These are phyloP conservation scores for Russula olivacea DNA, from an alignment of 768 basidiomycete species.

Conservation along the genomic window DNA sequence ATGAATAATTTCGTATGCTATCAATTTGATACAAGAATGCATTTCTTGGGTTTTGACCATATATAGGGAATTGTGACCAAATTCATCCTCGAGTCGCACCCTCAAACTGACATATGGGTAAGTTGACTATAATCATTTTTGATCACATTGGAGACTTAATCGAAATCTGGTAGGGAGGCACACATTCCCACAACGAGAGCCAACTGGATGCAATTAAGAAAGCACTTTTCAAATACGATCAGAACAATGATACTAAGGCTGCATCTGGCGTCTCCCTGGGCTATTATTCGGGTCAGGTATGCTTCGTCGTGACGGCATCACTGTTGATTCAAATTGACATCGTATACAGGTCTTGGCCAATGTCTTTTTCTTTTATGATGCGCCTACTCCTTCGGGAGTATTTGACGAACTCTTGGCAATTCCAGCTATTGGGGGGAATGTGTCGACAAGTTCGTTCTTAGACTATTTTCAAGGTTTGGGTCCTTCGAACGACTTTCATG, in stretches of 20 bases:
- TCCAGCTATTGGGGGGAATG: neutral
- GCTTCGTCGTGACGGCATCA: neutral
- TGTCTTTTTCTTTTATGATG: conserved; percentile 23
- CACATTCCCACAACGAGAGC: neutral
- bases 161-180: neutral
- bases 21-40: no score
- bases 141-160: neutral
- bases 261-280: neutral
- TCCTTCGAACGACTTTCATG: neutral
- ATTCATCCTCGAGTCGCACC: conserved; percentile 24
- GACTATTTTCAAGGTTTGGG: neutral
- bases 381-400: conserved; percentile 17
- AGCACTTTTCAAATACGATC: neutral
- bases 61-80: conserved; percentile 15
- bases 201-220: neutral
- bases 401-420: conserved; percentile 26
- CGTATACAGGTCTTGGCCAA: neutral
- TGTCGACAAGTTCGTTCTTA: conserved; percentile 6
- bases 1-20: conserved; percentile 17
- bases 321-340: neutral
- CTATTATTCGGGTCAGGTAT: conserved; percentile 1
- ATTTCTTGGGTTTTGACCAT: neutral
- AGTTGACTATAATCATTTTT: neutral
- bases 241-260: conserved; percentile 7
- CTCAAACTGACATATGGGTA: conserved; percentile 28